Conservation (phyloP, 2,329 filamentous ascomycete genomes). For the Epichloe aotearoae region DNA sequence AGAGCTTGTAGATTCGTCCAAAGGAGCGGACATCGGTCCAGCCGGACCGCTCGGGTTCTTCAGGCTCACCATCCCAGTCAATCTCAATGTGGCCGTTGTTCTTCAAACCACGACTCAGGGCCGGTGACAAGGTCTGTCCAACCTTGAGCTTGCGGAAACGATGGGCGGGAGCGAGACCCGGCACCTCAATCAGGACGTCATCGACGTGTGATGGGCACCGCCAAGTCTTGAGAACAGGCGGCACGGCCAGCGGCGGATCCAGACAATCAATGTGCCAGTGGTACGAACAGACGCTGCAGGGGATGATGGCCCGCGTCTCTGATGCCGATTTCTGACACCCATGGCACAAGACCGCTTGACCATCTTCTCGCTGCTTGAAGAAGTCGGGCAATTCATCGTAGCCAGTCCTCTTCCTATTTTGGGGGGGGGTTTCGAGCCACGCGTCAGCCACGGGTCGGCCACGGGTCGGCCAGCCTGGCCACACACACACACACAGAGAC, state of each 20-base stretch:
- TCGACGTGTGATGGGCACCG: slow-evolving; percentile 80
- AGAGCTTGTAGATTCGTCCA: slow-evolving; percentile 52
- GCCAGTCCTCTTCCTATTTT: slow-evolving; percentile 33
- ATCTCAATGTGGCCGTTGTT: slow-evolving; percentile 65
- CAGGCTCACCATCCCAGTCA: slow-evolving; percentile 44
- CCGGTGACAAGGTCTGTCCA: slow-evolving; percentile 35
- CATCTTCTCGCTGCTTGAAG: slow-evolving; percentile 60
- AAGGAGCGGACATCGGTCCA: slow-evolving; percentile 47
- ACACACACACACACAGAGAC: too few species aligned
- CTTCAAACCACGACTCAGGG: slow-evolving; percentile 47
- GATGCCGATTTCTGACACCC: slow-evolving; percentile 55
- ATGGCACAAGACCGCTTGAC: slow-evolving; percentile 65
- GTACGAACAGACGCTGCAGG: slow-evolving; percentile 70
- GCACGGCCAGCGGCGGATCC: slow-evolving; percentile 67
- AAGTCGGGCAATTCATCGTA: slow-evolving; percentile 54
- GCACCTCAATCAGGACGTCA: slow-evolving; percentile 51
- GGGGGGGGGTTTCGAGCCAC: too few species aligned
- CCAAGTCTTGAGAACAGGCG: slow-evolving; percentile 68
- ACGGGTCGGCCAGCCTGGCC: background rate
- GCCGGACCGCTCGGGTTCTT: slow-evolving; percentile 38
- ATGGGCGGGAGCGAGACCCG: slow-evolving; percentile 46
- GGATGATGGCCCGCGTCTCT: slow-evolving; percentile 56
- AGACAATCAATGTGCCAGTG: slow-evolving; percentile 91
- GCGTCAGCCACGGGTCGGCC: too few species aligned
- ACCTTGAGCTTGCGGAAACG: slow-evolving; percentile 48